Base-by-base conservation (phyloP, 1,284 basidiomycete genomes). In the Mycosarcoma mackinlayi region DNA sequence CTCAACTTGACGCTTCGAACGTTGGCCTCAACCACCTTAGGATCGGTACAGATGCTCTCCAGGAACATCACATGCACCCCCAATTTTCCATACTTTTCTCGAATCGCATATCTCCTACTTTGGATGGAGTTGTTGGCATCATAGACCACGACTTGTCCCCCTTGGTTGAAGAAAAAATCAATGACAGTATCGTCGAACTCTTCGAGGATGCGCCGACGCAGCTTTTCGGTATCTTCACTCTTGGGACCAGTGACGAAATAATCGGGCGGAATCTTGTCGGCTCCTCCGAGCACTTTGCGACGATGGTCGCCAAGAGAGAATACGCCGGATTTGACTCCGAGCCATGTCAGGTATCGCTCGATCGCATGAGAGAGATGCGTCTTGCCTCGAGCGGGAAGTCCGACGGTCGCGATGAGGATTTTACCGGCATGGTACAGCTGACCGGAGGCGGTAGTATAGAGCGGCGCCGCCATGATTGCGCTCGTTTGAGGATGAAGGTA, bases 1-100 rank as follows among this genome's bases (percentile, higher is more conserved):
- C 93, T 95, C 47, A 98, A 92, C 87, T 98, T 98, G 84, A 98
- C 95, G 71, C 89, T 93, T 45, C 94, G 88, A 50, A 98, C 97
- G 80, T 98, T 98, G 8, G 88, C 89, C 68, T 95, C 90, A 59
- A 98, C 93, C 57, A 98, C 91, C 21, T 77, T 75, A 57, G 94
- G 92, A 66, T 92, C 89, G 76, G 94, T 82, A 56, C 83, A 83
- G 51, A 85, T 83, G 74, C 82, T 83, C 55, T 85, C 84, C 19
- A 98, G 87, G 84, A 96, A 88, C 80, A 98, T 89, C 69, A 98
- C 92, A 86, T 98, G 94, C 89, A 14, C 91, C 91, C 45, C 88
- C 87, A 83, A 91, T 89, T 75, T 68, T 16, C 74, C 75, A 78
- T 96, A 98, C 84, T 89, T 92, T 83, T 94, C 89, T 3, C 90